These are phyloP conservation scores for Neoscytalidium dimidiatum DNA, from an alignment of 2,329 filamentous ascomycete genomes.

Conservation along the genomic window DNA sequence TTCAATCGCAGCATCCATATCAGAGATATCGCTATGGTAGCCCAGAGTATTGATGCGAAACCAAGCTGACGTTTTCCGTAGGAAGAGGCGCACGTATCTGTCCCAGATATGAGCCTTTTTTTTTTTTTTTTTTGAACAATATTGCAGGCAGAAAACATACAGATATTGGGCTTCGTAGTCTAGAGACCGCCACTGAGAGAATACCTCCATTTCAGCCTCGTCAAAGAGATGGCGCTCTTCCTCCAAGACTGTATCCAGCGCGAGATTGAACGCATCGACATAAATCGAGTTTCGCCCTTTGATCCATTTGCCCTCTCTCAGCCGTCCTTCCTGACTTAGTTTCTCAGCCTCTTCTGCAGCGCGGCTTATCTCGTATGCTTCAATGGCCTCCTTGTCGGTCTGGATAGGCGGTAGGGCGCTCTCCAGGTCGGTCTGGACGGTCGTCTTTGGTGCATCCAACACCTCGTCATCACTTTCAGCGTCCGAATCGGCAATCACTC, in stretches of 20 bases:
- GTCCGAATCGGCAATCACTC: constrained; percentile 43
- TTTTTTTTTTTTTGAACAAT: neutral
- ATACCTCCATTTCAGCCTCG: constrained; percentile 73
- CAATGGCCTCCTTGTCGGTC: constrained; percentile 70
- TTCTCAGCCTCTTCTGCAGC: constrained; percentile 50
- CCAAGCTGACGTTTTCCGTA: constrained; percentile 90
- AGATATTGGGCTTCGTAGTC: constrained; percentile 88
- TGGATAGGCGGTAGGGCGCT: constrained; percentile 68
- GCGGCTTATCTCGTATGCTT: constrained; percentile 74
- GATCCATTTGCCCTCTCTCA: constrained; percentile 64
- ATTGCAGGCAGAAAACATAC: constrained; percentile 54
- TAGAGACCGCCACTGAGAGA: constrained; percentile 71
- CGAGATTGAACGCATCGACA: constrained; percentile 94
- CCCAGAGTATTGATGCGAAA: constrained; percentile 76
- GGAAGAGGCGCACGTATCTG: constrained; percentile 88
- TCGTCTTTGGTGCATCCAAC: constrained; percentile 22
- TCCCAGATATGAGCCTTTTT: neutral
- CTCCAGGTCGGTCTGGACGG: constrained; percentile 65
- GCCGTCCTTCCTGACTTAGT: neutral
- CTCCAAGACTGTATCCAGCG: constrained; percentile 82
- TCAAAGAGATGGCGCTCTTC: constrained; percentile 90
- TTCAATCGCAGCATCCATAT: constrained; percentile 67
- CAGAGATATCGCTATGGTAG: constrained; percentile 80
- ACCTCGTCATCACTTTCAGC: constrained; percentile 39
- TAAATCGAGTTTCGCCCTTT: constrained; percentile 87